These are phyloP conservation scores for Prinsepia uniflora DNA, from an alignment of 306 rosid genomes.

Conservation along the genomic window DNA sequence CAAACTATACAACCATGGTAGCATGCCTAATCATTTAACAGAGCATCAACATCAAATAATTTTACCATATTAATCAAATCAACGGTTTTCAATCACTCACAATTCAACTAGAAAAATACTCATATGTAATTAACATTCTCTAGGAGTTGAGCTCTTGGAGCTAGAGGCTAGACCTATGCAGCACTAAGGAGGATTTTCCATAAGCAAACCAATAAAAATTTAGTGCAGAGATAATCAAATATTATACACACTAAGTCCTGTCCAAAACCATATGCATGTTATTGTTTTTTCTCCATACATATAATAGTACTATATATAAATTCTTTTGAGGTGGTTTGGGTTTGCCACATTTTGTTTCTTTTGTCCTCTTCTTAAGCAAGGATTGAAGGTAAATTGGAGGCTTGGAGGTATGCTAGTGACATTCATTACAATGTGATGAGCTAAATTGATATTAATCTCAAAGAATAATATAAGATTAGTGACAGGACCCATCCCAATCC, in stretches of 20 bases:
- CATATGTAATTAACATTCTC: conserved; percentile 12
- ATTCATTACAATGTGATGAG: neutral
- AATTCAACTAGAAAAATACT: neutral
- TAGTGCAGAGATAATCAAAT: neutral
- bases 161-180: neutral
- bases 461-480: neutral
- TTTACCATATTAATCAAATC: neutral
- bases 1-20: conserved; percentile 16
- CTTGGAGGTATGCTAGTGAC: neutral
- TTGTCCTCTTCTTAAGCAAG: conserved; percentile 2
- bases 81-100: neutral
- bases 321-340: conserved; percentile 5
- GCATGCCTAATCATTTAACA: conserved; percentile 21
- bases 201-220: neutral
- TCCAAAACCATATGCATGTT: neutral
- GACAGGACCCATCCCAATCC: no score
- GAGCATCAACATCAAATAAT: neutral
- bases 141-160: conserved; percentile 17
- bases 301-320: neutral
- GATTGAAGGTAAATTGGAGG: neutral
- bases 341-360: neutral
- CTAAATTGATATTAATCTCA: neutral
- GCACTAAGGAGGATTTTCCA: neutral
- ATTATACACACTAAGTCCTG: neutral
- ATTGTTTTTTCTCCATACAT: neutral